Evolutionary conservation across 179 eudicot species (phyloP).

Genomic region (Gypsophila paniculata): DNA sequence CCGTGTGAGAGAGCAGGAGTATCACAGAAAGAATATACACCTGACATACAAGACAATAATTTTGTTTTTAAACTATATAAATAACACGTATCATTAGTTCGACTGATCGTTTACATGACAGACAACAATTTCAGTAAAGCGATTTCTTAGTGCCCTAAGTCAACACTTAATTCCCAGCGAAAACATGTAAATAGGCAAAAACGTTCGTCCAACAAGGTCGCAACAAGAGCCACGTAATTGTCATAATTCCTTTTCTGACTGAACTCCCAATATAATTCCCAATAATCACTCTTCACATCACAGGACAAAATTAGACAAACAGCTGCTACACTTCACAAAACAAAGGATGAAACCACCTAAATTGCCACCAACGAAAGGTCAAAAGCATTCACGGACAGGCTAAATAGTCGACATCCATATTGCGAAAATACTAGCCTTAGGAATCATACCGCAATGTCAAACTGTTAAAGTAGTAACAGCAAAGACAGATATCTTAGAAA

Average conservation of each 20-base stretch:
- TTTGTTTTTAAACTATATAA: neutral
- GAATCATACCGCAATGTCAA: neutral
- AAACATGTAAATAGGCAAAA: neutral
- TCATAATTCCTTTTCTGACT: too few relatives aligned
- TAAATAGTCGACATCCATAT: too few relatives aligned
- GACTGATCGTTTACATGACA: neutral
- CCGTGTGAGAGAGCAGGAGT: constrained; percentile 80
- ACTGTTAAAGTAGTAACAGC: too few relatives aligned
- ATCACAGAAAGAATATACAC: constrained; percentile 77
- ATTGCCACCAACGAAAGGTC: too few relatives aligned
- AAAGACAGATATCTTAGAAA: neutral
- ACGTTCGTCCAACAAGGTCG: neutral
- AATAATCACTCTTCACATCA: too few relatives aligned
- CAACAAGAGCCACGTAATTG: neutral
- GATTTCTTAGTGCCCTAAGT: neutral
- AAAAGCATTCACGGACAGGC: too few relatives aligned
- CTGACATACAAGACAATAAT: constrained; percentile 37
- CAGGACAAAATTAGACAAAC: too few relatives aligned
- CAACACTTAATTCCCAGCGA: neutral
- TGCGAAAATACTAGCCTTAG: neutral
- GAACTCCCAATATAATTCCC: too few relatives aligned
- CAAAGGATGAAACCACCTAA: too few relatives aligned
- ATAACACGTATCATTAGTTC: neutral
- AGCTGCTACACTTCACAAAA: too few relatives aligned
- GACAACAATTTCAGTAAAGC: neutral